These are phyloP conservation scores for Kurtzmaniella quercitrusa DNA, from an alignment of 1,139 yeast genomes.

Conservation along the genomic window DNA sequence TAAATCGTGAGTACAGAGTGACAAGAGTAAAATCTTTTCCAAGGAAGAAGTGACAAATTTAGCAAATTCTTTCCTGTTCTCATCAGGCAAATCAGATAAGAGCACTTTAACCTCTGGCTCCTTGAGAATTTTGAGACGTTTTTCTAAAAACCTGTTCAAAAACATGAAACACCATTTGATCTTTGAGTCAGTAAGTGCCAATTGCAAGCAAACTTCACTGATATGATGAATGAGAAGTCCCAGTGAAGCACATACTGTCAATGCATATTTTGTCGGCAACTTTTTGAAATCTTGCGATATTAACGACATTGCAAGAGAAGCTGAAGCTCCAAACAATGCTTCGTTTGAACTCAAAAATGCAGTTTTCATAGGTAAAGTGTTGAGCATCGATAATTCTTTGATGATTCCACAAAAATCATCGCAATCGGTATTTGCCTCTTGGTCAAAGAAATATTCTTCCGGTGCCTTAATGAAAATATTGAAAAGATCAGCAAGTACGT, in stretches of 20 bases:
- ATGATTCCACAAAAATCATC: slow-evolving; percentile 14
- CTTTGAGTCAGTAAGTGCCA: slow-evolving; percentile 33
- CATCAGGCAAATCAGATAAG: slow-evolving; percentile 11
- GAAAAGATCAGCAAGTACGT: slow-evolving; percentile 33
- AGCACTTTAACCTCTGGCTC: slow-evolving; percentile 15
- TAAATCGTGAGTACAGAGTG: slow-evolving; percentile 55
- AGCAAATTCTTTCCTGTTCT: slow-evolving; percentile 14
- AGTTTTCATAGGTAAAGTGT: slow-evolving; percentile 27
- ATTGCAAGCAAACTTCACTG: slow-evolving; percentile 34
- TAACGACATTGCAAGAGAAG: slow-evolving; percentile 30
- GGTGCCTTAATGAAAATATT: slow-evolving; percentile 33
- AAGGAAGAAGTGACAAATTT: slow-evolving; percentile 21
- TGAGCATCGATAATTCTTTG: slow-evolving; percentile 23
- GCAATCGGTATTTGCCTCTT: slow-evolving; percentile 11
- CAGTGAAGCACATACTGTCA: slow-evolving; percentile 13
- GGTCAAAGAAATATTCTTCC: slow-evolving; percentile 32
- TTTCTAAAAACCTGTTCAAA: slow-evolving; percentile 28
- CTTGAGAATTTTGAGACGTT: slow-evolving; percentile 8
- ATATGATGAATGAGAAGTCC: slow-evolving; percentile 32
- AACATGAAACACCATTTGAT: slow-evolving; percentile 38
- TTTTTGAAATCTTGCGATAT: slow-evolving; percentile 13
- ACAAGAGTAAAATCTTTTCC: slow-evolving; percentile 47
- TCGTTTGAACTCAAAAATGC: slow-evolving; percentile 26
- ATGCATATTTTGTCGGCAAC: neutral
- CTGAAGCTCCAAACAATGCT: slow-evolving; percentile 33